These are phyloP conservation scores for Phaeosphaeriaceae sp. DNA, from an alignment of 2,329 filamentous ascomycete species.

Conservation along the genomic window DNA sequence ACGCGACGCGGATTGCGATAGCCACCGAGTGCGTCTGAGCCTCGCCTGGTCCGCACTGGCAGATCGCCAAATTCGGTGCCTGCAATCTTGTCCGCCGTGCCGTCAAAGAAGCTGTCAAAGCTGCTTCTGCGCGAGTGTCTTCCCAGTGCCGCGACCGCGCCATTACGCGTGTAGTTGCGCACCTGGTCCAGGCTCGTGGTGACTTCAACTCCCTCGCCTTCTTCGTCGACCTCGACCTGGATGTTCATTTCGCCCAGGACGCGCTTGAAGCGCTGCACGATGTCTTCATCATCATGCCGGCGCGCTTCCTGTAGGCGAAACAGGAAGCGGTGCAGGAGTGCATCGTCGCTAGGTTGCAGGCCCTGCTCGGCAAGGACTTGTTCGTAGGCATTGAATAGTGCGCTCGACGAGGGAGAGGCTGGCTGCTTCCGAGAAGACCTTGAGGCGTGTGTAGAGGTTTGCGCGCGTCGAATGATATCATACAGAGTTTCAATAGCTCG, in stretches of 20 bases:
- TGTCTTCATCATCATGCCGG: slow-evolving; percentile 42
- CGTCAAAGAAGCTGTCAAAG: slow-evolving; percentile 67
- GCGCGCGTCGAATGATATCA: slow-evolving; percentile 75
- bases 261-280: slow-evolving; percentile 74
- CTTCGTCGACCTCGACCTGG: slow-evolving; percentile 68
- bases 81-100: slow-evolving; percentile 60
- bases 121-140: slow-evolving; percentile 56
- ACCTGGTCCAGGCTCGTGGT: slow-evolving; percentile 40
- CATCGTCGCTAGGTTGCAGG: slow-evolving; percentile 74
- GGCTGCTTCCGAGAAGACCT: not conserved
- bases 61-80: slow-evolving; percentile 39
- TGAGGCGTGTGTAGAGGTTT: slow-evolving; percentile 45
- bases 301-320: slow-evolving; percentile 67
- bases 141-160: slow-evolving; percentile 28
- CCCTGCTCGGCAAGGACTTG: slow-evolving; percentile 74
- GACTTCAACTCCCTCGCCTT: slow-evolving; percentile 49
- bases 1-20: slow-evolving; percentile 26
- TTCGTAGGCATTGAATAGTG: slow-evolving; percentile 83
- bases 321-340: slow-evolving; percentile 77
- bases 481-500: slow-evolving; percentile 79
- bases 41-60: slow-evolving; percentile 25
- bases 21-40: slow-evolving; percentile 18
- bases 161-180: slow-evolving; percentile 27
- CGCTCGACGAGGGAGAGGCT: slow-evolving; percentile 68
- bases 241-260: slow-evolving; percentile 66